Percentiles rank a stretch among this genome's conserved stretches.
Evolutionary conservation across 768 basidiomycete genomes (phyloP).

Genomic region (Termitomyces titanicus): DNA sequence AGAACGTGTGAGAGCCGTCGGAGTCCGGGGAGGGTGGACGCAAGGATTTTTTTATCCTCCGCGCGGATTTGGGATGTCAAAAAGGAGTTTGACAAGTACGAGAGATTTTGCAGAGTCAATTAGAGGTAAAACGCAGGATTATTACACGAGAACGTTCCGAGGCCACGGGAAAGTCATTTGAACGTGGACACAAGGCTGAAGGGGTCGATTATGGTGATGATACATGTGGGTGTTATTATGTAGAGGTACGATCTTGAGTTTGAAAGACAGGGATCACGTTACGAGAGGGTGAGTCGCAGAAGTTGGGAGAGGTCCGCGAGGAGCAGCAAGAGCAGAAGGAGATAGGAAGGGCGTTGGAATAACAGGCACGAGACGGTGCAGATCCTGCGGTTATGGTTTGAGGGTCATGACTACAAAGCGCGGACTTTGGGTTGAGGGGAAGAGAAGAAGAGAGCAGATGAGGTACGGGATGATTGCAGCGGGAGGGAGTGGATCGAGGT

Average conservation of each 20-base stretch:
- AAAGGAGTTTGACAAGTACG: not conserved
- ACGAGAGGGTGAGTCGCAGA: no score
- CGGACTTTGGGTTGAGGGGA: not conserved
- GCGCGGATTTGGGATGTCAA: not conserved
- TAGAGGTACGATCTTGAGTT: no score
- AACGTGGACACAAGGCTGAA: not conserved
- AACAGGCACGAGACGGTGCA: no score
- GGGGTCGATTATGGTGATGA: not conserved
- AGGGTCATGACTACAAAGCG: not conserved
- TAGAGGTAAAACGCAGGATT: not conserved
- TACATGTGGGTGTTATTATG: not conserved
- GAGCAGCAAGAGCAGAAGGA: no score
- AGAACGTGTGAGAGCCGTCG: not conserved
- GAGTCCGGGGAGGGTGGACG: not conserved
- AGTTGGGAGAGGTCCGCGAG: no score
- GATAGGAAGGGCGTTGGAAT: no score
- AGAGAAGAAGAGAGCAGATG: no score
- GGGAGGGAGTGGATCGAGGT: not conserved
- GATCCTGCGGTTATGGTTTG: not conserved
- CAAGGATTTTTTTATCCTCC: not conserved
- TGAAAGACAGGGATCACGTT: not conserved
- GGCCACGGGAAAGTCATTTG: not conserved
- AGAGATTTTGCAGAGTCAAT: not conserved
- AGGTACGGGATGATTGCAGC: not conserved
- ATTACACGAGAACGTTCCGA: not conserved